Percentiles rank a stretch among this genome's conserved stretches.
These are phyloP conservation scores for Pseudopyrenochaeta lycopersici DNA, from an alignment of 2,329 filamentous ascomycete genomes.

Conservation along the genomic window DNA sequence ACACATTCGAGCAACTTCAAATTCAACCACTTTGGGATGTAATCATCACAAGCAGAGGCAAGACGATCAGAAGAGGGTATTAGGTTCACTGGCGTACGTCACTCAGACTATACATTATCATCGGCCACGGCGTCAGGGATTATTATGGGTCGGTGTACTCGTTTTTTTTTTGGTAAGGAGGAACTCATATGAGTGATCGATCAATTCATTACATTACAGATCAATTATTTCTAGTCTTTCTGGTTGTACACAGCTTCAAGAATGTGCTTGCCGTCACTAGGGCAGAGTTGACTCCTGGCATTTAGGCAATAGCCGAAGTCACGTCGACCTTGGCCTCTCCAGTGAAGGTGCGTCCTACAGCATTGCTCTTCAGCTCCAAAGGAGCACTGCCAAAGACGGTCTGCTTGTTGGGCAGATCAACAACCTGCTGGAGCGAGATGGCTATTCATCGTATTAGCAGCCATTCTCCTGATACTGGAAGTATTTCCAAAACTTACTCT, in stretches of 20 bases:
- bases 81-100: conserved; percentile 17
- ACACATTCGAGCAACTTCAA: neutral
- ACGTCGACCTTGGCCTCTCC: conserved; percentile 12
- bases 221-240: neutral
- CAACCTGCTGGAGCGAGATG: conserved; percentile 14
- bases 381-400: conserved; percentile 19
- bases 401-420: conserved; percentile 8
- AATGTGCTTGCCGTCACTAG: too few relatives aligned
- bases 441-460: conserved; percentile 5
- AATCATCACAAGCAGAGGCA: neutral
- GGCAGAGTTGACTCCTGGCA: neutral
- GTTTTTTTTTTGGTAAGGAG: neutral
- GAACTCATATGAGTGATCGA: neutral
- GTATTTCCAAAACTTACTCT: conserved; percentile 11
- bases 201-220: conserved; percentile 1
- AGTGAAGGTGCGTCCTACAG: conserved; percentile 1
- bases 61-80: neutral
- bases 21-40: neutral
- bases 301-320: conserved; percentile 16
- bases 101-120: conserved; percentile 15
- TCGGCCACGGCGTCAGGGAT: conserved; percentile 19
- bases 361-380: neutral
- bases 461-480: neutral
- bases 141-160: conserved; percentile 3
- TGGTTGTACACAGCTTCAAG: neutral